phyloP scores from a whole-genome alignment of 2,329 filamentous ascomycete species.

The Arthroderma sp. region DNA sequence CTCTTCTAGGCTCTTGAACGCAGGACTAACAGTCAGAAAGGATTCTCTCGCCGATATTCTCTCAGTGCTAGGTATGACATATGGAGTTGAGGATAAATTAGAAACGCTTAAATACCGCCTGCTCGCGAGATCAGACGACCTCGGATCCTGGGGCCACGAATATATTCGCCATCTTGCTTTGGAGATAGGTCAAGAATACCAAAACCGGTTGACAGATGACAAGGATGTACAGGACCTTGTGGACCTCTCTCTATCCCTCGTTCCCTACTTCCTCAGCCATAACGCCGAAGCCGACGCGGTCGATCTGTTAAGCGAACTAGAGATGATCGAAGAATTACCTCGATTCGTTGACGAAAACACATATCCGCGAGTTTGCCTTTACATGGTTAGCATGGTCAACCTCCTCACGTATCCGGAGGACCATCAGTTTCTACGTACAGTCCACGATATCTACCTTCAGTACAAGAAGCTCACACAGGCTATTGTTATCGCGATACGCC shows the following conservation, averaged over 20 bases:
- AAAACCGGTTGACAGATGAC: conserved; percentile 73
- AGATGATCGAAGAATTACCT: conserved; percentile 88
- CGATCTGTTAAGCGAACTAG: conserved; percentile 89
- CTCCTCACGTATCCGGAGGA: conserved; percentile 96
- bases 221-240: conserved; percentile 73
- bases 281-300: conserved; percentile 98
- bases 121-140: conserved; percentile 77
- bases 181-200: conserved; percentile 91
- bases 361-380: conserved; percentile 83
- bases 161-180: conserved; percentile 91
- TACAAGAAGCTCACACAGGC: conserved; percentile 91
- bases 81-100: conserved; percentile 87
- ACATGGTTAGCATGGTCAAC: conserved; percentile 99
- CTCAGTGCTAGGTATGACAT: conserved; percentile 97
- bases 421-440: conserved; percentile 83
- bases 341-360: conserved; percentile 88
- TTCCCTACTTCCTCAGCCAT: conserved; percentile 91
- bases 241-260: conserved; percentile 68
- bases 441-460: conserved; percentile 83
- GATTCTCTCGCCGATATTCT: conserved; percentile 81
- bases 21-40: conserved; percentile 24
- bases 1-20: conserved; percentile 5
- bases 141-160: conserved; percentile 96
- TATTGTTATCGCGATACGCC: conserved; percentile 81
- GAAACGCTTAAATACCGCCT: conserved; percentile 95